Conservation (phyloP, 257 asterid species). For the Primulina huaijiensis region DNA sequence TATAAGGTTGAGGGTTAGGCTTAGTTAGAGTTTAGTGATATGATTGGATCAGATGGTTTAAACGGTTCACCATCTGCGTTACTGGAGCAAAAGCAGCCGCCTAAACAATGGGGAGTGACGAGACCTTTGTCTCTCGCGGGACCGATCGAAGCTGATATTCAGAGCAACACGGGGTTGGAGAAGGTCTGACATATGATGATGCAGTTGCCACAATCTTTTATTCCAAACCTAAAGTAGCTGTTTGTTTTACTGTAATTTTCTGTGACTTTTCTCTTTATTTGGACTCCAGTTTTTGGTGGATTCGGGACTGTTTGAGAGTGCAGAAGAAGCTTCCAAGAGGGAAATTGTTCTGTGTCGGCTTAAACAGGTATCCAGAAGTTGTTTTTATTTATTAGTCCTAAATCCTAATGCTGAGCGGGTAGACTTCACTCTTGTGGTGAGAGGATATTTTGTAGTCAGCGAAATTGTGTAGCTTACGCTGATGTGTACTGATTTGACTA, state of each 20-base stretch:
- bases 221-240: background rate
- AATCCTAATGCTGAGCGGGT: background rate
- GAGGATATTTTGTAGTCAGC: no score
- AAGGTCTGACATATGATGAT: constrained; percentile 44
- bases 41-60: constrained; percentile 45
- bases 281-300: constrained; percentile 58
- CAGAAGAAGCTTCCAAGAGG: constrained; percentile 67
- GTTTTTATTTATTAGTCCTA: background rate
- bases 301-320: constrained; percentile 74
- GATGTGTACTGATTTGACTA: background rate
- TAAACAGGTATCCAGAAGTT: constrained; percentile 49
- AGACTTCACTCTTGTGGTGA: background rate
- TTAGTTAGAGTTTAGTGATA: constrained; percentile 22
- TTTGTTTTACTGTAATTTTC: constrained; percentile 22
- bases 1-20: constrained; percentile 25
- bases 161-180: constrained; percentile 63
- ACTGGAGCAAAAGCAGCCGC: constrained; percentile 37
- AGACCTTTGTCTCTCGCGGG: constrained; percentile 73
- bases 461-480: background rate
- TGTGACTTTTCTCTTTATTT: constrained; percentile 4
- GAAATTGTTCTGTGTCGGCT: constrained; percentile 66
- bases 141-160: constrained; percentile 61
- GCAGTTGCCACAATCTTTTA: background rate
- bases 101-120: constrained; percentile 72
- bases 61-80: constrained; percentile 33